Base-by-base conservation (phyloP, 2,329 filamentous ascomycete genomes). In the Calonectria naviculata region DNA sequence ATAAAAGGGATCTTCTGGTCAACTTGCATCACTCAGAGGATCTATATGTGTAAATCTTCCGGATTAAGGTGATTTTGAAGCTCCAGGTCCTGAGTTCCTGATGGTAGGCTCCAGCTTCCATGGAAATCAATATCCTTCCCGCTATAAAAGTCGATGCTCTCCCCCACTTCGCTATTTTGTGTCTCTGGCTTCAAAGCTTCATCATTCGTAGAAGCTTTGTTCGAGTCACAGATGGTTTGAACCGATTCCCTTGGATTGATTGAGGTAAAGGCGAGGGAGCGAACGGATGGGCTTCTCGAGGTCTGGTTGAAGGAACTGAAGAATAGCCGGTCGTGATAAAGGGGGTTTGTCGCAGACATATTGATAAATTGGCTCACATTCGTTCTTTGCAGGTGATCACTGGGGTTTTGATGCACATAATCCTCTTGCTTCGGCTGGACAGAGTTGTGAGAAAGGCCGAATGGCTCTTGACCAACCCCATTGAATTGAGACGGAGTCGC, bases 241-340 rank as follows among this genome's bases (percentile, higher is more conserved):
- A 52, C 58, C 13, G 71, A 66, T 4, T 80, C 76, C 65, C 68
- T 67, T 56, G 72, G 63, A 47, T 80, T 82, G 31, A 81, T 74
- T 10, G 81, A 73, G 13, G 79, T 78, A 65, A 84, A 82, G 6
- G 76, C 74, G 24, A 83, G 70, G 0, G 78, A 78, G 17, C 78
- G 73, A 19, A 80, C 68, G 12, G 76, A 60, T 26, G 75, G 70
- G 34, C 65, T 73, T 7, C 74, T 60, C 4, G 76, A 73, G 41
- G 75, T 62, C 44, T 80, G 76, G 44, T 70, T 75, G 31, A 76
- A 80, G 7, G 81, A 62, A 42, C 72, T 75, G 47, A 81, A 68
- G 21, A 83, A 80, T 24, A 78, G 36, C n/a, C 78, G 76, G 10
- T 82, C 81, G 24, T 81, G 81, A 17, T 78, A 71, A 24, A 84